Conservation (phyloP, 306 rosid genomes). For the Trichosanthes truncata region DNA sequence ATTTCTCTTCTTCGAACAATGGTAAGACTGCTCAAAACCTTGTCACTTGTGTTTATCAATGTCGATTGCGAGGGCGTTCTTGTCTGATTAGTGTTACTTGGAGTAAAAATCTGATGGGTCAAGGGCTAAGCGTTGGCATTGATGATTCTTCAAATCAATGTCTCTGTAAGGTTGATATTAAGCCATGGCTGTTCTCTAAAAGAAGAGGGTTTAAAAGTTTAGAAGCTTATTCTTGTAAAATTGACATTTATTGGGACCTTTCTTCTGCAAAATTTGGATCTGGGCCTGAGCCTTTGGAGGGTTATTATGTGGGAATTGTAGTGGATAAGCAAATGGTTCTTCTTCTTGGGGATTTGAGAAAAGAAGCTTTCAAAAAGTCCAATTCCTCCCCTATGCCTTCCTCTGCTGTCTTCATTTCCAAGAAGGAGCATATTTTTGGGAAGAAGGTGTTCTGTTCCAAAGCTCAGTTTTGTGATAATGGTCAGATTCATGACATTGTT, state of each 20-base stretch:
- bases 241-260: constrained; percentile 87
- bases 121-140: constrained; percentile 67
- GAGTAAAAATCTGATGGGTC: constrained; percentile 93
- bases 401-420: constrained; percentile 53
- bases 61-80: constrained; percentile 58
- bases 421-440: constrained; percentile 83
- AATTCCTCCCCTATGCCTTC: constrained; percentile 41
- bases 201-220: constrained; percentile 81
- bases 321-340: constrained; percentile 78
- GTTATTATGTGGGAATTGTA: constrained; percentile 65
- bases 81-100: constrained; percentile 73
- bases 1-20: constrained; percentile 69
- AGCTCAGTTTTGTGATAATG: constrained; percentile 66
- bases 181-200: constrained; percentile 92
- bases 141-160: constrained; percentile 79
- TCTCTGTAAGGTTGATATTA: constrained; percentile 87
- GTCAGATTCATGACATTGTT: constrained; percentile 67
- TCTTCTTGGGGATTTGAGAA: constrained; percentile 84
- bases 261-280: constrained; percentile 83
- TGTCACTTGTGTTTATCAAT: constrained; percentile 75
- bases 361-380: constrained; percentile 87
- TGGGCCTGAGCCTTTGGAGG: constrained; percentile 72
- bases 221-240: constrained; percentile 60
- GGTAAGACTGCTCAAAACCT: constrained; percentile 63
- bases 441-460: constrained; percentile 59